Evolutionary conservation across 2,329 filamentous ascomycete genomes (phyloP), one percentile per base, ranked within the genome.

Genomic region (Colletotrichum chrysophilum): DNA sequence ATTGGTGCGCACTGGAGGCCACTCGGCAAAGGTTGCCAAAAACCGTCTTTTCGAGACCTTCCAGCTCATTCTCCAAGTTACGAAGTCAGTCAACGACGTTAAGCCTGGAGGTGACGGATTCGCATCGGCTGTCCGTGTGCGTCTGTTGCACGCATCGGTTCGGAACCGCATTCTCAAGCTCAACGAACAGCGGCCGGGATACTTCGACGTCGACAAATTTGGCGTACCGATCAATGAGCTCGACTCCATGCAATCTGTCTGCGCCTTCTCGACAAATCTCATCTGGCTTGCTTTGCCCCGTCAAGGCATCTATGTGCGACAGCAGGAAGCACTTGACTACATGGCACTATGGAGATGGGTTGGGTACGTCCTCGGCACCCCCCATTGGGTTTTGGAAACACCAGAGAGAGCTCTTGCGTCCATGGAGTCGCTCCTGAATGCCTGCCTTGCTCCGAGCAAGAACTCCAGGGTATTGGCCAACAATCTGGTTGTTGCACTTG

Each of bases 91-190:
- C 2, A 86, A 90, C n/a, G 88, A 87, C 2, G 89, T 93, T 72
- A 85, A 91, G 76, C 91, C 91, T 4, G 91, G 90, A 2, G 91
- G 92, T 5, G 89, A 88, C 12, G 93, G 92, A 1, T 90, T 90
- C 75, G 86, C 88, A 5, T 92, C 91, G 4, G 91, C 91, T 3
- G 87, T 94, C 13, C 89, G 92, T 6, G 93, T 94, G 8, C 88
- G 93, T 13, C 85, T 94, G 2, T 86, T 94, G 4, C 93, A 94
- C 79, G 90, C 92, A 1, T 89, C 90, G 1, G 93, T 94, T 10
- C 89, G 93, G 7, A 86, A 89, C 71, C 88, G 91, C 13, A 93
- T 94, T 71, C 85, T 93, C 80, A 89, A 88, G 62, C 86, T 94
- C 6, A 88, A 88, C 32, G 81, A 86, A 21, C 82, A 88, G 61